A percentile compares a stretch with the other conserved stretches of the same genome.
Conservation (phyloP, 2,329 filamentous ascomycete genomes). For the Fusarium tanahbumbuense region DNA sequence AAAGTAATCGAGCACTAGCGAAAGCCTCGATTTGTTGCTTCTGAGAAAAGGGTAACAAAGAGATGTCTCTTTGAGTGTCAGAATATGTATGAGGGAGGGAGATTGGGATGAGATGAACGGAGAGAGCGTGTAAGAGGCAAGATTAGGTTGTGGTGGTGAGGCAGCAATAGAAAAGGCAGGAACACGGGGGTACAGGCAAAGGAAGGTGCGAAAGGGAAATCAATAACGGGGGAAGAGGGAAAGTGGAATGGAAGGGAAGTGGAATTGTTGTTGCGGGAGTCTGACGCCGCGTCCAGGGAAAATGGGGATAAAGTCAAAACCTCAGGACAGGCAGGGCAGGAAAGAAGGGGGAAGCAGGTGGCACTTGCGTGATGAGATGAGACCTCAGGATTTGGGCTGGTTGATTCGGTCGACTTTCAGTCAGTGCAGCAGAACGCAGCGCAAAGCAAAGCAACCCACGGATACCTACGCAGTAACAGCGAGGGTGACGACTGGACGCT, state of each 20-base stretch:
- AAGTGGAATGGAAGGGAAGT: conserved; percentile 43
- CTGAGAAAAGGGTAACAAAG: conserved; percentile 36
- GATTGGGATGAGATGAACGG: conserved; percentile 35
- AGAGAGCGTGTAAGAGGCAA: conserved; percentile 46
- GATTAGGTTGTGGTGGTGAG: conserved; percentile 45
- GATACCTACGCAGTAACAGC: neutral
- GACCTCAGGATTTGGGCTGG: neutral
- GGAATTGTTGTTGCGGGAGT: conserved; percentile 47
- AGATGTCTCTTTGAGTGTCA: conserved; percentile 40
- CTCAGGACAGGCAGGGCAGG: conserved; percentile 19
- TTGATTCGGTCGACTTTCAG: conserved; percentile 4
- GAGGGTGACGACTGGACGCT: conserved; percentile 27
- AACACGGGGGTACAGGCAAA: conserved; percentile 41
- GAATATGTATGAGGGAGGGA: conserved; percentile 44
- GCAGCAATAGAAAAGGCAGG: conserved; percentile 38
- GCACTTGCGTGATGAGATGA: conserved; percentile 28
- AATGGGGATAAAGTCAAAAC: conserved; percentile 44
- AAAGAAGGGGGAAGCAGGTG: conserved; percentile 37
- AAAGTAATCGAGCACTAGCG: conserved; percentile 60
- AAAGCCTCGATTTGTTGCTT: conserved; percentile 56
- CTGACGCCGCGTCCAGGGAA: conserved; percentile 42
- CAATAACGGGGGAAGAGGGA: conserved; percentile 34
- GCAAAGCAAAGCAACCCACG: neutral
- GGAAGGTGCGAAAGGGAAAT: conserved; percentile 45
- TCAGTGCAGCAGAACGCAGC: conserved; percentile 1